These are phyloP conservation scores for Paracorniculantispora psalliotae DNA, from an alignment of 2,329 filamentous ascomycete genomes.

Conservation along the genomic window DNA sequence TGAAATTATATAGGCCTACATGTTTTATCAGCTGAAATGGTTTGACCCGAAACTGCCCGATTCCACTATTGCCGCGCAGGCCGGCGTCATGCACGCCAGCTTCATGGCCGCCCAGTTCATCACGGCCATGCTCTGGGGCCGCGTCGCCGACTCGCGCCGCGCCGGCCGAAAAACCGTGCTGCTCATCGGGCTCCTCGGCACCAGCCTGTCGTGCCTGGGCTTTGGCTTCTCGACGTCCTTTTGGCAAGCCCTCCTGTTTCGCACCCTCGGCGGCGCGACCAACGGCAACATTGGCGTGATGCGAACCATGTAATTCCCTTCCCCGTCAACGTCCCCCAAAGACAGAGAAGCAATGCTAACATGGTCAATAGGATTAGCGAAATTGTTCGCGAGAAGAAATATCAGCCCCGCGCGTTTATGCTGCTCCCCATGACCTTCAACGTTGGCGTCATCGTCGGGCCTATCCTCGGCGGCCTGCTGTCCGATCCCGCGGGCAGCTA, in stretches of 20 bases:
- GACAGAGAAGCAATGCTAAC: background rate
- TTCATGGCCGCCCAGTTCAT: constrained; percentile 80
- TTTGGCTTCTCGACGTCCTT: constrained; percentile 65
- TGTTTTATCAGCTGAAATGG: constrained; percentile 84
- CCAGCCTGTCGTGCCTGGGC: constrained; percentile 33
- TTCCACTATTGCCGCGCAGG: constrained; percentile 69
- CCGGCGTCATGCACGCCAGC: constrained; percentile 70
- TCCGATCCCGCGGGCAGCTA: constrained; percentile 61
- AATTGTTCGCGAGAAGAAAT: constrained; percentile 59
- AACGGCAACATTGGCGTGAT: constrained; percentile 71
- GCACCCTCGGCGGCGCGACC: constrained; percentile 66
- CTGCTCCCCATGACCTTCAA: constrained; percentile 73
- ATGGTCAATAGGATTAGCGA: constrained; percentile 50
- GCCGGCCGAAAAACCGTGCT: constrained; percentile 74
- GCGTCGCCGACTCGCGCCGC: constrained; percentile 57
- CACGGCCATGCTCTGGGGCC: constrained; percentile 79
- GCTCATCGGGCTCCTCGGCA: constrained; percentile 70
- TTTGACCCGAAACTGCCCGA: constrained; percentile 54
- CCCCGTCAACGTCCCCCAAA: constrained; percentile 6
- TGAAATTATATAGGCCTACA: constrained; percentile 67
- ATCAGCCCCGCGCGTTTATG: constrained; percentile 67
- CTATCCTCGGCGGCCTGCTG: constrained; percentile 62
- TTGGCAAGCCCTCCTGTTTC: constrained; percentile 66
- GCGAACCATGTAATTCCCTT: constrained; percentile 55
- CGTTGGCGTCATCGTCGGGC: constrained; percentile 67